Evolutionary conservation across 371 early-diverging fungal genomes (phyloP).

Genomic region (Mucor velutinosus): DNA sequence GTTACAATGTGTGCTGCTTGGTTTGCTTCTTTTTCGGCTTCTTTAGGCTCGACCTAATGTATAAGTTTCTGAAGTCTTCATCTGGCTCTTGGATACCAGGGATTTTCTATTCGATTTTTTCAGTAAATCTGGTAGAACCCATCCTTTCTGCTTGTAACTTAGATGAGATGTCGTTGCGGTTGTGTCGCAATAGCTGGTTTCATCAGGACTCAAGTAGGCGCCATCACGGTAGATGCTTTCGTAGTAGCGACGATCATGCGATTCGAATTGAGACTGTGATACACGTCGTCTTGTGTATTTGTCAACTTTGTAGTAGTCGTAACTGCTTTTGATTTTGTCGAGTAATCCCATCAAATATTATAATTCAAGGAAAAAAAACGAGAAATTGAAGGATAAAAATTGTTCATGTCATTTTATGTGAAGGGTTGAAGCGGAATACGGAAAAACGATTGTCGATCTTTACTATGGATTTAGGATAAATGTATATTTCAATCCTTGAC

Average conservation of each 20-base stretch:
- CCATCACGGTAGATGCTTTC: constrained; percentile 42
- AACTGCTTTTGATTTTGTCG: constrained; percentile 33
- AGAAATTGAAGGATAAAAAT: constrained; percentile 3
- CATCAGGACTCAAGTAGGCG: constrained; percentile 30
- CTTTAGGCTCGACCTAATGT: constrained; percentile 12
- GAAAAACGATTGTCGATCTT: constrained; percentile 10
- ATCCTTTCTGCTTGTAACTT: constrained; percentile 17
- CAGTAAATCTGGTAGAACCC: constrained; percentile 25
- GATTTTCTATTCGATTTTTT: constrained; percentile 11
- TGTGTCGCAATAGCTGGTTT: not conserved
- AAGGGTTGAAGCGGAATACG: not conserved
- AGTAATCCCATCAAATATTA: constrained; percentile 34
- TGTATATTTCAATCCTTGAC: not conserved
- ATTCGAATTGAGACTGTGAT: constrained; percentile 45
- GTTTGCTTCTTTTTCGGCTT: not conserved
- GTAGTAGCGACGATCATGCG: constrained; percentile 44
- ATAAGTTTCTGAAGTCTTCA: constrained; percentile 44
- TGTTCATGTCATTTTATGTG: not conserved
- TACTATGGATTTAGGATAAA: not conserved
- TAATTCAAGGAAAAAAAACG: constrained; percentile 2
- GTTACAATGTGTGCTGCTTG: not conserved
- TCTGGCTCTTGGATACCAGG: constrained; percentile 20
- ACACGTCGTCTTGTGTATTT: constrained; percentile 47
- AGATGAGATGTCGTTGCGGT: not conserved
- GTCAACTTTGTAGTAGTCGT: constrained; percentile 39